Evolutionary conservation across 73 alveolate genomes (phyloP).

Genomic region (Paramecium sonneborni): DNA sequence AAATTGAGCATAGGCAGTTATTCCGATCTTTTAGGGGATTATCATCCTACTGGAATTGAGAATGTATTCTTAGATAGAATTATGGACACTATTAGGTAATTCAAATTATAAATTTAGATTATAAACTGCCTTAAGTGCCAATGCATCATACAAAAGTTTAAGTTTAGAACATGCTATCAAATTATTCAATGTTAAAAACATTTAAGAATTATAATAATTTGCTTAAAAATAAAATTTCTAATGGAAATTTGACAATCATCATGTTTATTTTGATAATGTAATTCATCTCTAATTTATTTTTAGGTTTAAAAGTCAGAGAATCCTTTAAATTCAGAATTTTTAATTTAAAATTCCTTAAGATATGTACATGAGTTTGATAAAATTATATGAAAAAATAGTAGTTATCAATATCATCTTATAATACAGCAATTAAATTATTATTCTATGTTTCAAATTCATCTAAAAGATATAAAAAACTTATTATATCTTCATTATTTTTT

Average conservation of each 20-base stretch:
- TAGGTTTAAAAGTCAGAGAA: neutral
- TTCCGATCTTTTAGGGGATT: neutral
- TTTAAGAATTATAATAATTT: neutral
- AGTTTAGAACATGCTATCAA: neutral
- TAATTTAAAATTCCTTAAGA: neutral
- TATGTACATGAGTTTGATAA: conserved; percentile 38
- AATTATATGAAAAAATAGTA: conserved; percentile 26
- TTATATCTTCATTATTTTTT: too few species aligned
- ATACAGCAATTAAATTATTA: neutral
- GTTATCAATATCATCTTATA: neutral
- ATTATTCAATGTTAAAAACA: neutral
- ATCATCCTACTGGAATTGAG: conserved; percentile 32
- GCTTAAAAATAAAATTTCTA: neutral
- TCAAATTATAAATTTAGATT: neutral
- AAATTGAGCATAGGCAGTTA: conserved; percentile 48
- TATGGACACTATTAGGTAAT: conserved; percentile 49
- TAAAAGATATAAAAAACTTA: neutral
- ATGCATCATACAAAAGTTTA: conserved; percentile 24
- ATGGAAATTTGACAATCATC: conserved; percentile 35
- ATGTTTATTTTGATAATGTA: conserved; percentile 41
- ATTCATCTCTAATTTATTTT: neutral
- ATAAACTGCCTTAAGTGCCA: conserved; percentile 45
- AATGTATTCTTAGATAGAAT: conserved; percentile 57
- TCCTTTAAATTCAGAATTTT: conserved; percentile 44
- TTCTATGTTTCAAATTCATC: neutral